A percentile compares a stretch with the other conserved stretches of the same genome.
phyloP scores from a whole-genome alignment of 129 eudicot genomes.

The Apium graveolens region DNA sequence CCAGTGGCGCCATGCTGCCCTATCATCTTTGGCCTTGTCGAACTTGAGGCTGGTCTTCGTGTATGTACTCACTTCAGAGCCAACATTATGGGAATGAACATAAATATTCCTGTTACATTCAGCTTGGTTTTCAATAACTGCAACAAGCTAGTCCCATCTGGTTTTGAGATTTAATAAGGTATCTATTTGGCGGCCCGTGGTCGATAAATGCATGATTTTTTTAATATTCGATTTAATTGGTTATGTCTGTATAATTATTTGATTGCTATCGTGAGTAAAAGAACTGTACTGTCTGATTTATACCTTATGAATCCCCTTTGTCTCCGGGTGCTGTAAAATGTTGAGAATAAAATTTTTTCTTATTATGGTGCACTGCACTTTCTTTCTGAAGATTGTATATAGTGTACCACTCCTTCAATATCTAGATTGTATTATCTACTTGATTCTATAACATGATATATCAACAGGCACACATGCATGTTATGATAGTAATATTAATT shows the following conservation, averaged over 20 bases:
- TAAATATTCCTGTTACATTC: conserved; percentile 41
- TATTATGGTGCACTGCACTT: no score
- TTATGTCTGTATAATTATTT: not conserved
- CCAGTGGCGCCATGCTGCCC: conserved; percentile 42
- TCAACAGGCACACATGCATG: no score
- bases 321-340: not conserved
- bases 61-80: conserved; percentile 56
- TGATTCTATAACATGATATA: no score
- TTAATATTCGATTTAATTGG: not conserved
- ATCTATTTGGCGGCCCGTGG: not conserved
- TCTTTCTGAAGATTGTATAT: no score
- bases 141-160: conserved; percentile 34
- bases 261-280: not conserved
- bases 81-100: conserved; percentile 40
- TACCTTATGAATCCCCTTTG: not conserved
- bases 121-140: conserved; percentile 49
- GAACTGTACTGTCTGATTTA: not conserved
- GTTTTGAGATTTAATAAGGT: conserved; percentile 32
- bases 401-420: no score
- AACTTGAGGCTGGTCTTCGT: conserved; percentile 50
- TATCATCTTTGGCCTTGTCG: conserved; percentile 40
- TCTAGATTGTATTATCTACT: no score
- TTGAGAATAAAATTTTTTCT: no score
- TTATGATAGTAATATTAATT: no score
- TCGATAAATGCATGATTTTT: not conserved